Base-by-base conservation (phyloP, 495 filamentous ascomycete genomes). In the Penicillium ochrochloron region DNA sequence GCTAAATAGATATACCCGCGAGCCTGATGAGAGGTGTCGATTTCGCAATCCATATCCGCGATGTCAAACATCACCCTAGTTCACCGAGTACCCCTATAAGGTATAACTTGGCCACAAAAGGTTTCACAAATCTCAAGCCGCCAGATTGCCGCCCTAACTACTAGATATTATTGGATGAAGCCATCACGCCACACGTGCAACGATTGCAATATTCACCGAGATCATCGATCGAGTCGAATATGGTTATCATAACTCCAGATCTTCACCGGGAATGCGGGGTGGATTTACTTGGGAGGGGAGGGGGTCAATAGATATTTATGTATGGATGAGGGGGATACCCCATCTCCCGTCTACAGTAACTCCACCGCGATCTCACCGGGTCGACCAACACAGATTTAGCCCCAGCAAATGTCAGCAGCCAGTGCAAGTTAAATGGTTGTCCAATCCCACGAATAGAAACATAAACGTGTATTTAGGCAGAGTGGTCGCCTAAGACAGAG, bases 261-360 rank as follows among this genome's bases (percentile, higher is more conserved):
- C 65, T 72, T 70, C 65, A 70, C 64, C 67, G 65, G 31, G 31
- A 35, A 63, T 70, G 70, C 57, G 64, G 65, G 61, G 67, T 59
- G 60, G 35, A 57, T 29, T 61, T 57, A 54, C 25, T 27, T 27
- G 35, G 59, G 31, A 5, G 33, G 10, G 29, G 29, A 6, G 29
- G 3, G 29, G 29, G 29, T 31, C 6, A 31, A 31, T 6, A 6
- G 29, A 31, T 31, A 6, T 31, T 31, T 2, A 23, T 9, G 10
- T 10, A 0, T 29, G 33, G 29, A 59, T 59, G 65, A 64, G 61
- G 65, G 61, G 65, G 15, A 12, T 17, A 31, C 11, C 15, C 23
- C 29, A 11, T 29, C 19, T 12, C 14, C 34, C 25, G 25, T 27
- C 25, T 27, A n/a, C n/a, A n/a, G n/a, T n/a, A 53, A 37, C 66